Base-by-base conservation (phyloP, 371 early-diverging fungal species). In the Rhizomucor miehei region DNA sequence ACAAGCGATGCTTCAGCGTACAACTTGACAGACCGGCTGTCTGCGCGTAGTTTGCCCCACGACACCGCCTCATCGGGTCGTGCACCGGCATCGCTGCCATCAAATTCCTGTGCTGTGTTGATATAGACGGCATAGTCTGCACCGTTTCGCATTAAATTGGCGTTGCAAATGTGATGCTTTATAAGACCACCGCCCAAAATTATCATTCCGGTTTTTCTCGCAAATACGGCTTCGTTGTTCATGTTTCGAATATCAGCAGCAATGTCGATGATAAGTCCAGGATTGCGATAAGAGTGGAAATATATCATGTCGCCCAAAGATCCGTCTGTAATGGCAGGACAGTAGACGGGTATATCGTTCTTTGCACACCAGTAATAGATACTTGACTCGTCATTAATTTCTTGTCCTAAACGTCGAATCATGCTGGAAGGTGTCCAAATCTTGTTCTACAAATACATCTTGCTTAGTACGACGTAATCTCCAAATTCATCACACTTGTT, bases 111-210 rank as follows among this genome's bases (percentile, higher is more conserved):
- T 1, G 91, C 99, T 0, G 99, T 99, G 67, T 99, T 99, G 71
- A 99, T 87, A 60, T 94, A 94, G 1, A 99, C 99, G 10, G 99
- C 94, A 68, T 88, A 98, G 65, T 99, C 99, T 5, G 99, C 93
- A 21, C 99, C 99, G 71, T 99, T 99, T 56, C 99, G 85, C 98
- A 98, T 98, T 39, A 99, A 79, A 70, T 99, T 99, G 29, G 99
- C 99, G 68, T 99, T 99, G 69, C 98, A 94, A 60, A 99, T 99
- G 69, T 99, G 99, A 73, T 99, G 99, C 75, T 99, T 99, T 56
- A 99, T 82, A 13, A 99, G 79, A 14, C 99, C 99, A 58, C 98
- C 97, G n/a, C 99, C 99, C 25, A 99, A 79, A 57, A 99, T 96
- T 39, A 99, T 93, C 64, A 95, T 88, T 20, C 99, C 99, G 0